Conservation (phyloP, 306 rosid species). For the Lablab purpureus region DNA sequence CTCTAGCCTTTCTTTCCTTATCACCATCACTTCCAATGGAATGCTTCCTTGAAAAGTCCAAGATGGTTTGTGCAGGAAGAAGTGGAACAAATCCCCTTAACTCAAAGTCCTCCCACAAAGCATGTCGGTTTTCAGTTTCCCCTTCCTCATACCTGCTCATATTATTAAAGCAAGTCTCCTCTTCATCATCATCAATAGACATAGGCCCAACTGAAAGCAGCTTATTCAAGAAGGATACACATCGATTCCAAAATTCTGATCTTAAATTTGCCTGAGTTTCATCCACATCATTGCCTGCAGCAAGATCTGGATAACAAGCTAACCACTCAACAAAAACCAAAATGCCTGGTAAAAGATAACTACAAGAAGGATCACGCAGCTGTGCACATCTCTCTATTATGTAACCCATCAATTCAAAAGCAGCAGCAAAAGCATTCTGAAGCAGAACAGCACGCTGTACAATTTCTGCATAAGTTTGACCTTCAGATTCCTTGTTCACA, state of each 20-base stretch:
- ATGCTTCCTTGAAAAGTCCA: slow-evolving; percentile 90
- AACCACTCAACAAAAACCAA: slow-evolving; percentile 90
- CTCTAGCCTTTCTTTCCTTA: slow-evolving; percentile 75
- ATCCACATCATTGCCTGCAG: slow-evolving; percentile 70
- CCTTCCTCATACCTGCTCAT: slow-evolving; percentile 90
- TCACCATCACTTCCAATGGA: slow-evolving; percentile 72
- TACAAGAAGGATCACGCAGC: slow-evolving; percentile 74
- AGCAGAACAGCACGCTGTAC: slow-evolving; percentile 90
- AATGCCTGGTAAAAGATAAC: slow-evolving; percentile 81
- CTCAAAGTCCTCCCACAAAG: slow-evolving; percentile 88
- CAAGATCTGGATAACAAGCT: slow-evolving; percentile 83
- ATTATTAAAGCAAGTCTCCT: slow-evolving; percentile 80
- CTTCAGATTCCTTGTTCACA: slow-evolving; percentile 77
- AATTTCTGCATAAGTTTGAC: slow-evolving; percentile 90
- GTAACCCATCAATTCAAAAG: slow-evolving; percentile 79
- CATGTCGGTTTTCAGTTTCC: slow-evolving; percentile 84
- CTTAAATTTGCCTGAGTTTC: slow-evolving; percentile 68
- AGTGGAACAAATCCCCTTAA: slow-evolving; percentile 92
- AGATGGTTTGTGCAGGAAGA: slow-evolving; percentile 85
- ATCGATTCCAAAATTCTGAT: slow-evolving; percentile 74
- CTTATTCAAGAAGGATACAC: slow-evolving; percentile 68
- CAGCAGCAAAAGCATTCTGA: slow-evolving; percentile 82
- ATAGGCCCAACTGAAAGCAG: slow-evolving; percentile 59
- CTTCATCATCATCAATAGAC: slow-evolving; percentile 69
- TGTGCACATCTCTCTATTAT: slow-evolving; percentile 74